Conservation (phyloP, 2,329 filamentous ascomycete species). For the Aspergillaceae sp. region DNA sequence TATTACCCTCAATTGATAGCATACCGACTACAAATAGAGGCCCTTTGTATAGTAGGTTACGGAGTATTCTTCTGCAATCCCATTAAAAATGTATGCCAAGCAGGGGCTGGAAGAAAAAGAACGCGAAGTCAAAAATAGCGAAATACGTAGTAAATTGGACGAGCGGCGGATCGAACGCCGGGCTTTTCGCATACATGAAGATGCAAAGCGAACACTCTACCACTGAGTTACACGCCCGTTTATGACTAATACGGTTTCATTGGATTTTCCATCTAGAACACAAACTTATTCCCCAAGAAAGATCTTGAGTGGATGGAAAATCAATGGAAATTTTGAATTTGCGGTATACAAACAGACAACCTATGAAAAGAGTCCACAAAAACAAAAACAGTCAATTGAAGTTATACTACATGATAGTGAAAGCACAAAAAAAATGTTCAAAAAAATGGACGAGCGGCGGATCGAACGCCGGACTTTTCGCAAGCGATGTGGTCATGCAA, state of each 20-base stretch:
- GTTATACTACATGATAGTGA: background rate
- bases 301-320: too few relatives aligned
- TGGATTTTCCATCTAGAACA: too few relatives aligned
- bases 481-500: background rate
- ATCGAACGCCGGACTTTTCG: background rate
- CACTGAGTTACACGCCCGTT: background rate
- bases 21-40: too few relatives aligned
- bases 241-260: background rate
- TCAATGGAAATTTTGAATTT: too few relatives aligned
- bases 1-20: too few relatives aligned
- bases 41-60: too few relatives aligned
- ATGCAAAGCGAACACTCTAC: background rate
- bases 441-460: background rate
- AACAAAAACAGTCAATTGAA: background rate
- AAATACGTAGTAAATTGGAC: background rate
- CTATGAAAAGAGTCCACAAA: background rate
- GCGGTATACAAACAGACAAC: too few relatives aligned
- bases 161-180: background rate
- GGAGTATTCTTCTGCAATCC: too few relatives aligned
- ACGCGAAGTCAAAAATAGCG: background rate
- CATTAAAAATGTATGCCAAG: background rate
- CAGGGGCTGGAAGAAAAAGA: background rate
- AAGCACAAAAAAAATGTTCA: background rate
- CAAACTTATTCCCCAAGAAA: too few relatives aligned
- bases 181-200: background rate